These are phyloP conservation scores for Botrytis squamosa DNA, from an alignment of 2,329 filamentous ascomycete species.

Conservation along the genomic window DNA sequence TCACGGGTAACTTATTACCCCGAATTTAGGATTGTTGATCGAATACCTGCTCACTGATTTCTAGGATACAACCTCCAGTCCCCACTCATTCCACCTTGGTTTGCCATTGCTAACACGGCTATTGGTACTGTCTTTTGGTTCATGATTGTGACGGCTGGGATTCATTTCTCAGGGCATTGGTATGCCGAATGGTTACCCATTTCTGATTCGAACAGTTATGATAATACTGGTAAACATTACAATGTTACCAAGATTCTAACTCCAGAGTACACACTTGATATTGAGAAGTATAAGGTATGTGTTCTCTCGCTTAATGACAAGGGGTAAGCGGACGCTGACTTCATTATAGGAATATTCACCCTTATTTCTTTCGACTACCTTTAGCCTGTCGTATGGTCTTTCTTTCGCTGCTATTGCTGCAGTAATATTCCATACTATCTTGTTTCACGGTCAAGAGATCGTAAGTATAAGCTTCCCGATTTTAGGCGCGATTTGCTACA, in stretches of 20 bases:
- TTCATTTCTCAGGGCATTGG: slow-evolving; percentile 70
- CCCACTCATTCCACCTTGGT: slow-evolving; percentile 65
- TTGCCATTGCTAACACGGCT: slow-evolving; percentile 70
- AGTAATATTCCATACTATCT: slow-evolving; percentile 63
- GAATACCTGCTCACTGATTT: neutral
- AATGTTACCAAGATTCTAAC: slow-evolving; percentile 63
- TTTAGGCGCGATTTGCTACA: neutral
- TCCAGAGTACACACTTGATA: slow-evolving; percentile 67
- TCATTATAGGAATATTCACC: slow-evolving; percentile 71
- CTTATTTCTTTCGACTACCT: slow-evolving; percentile 70
- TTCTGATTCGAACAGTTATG: slow-evolving; percentile 59
- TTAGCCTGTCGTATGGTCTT: slow-evolving; percentile 67
- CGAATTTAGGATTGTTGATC: slow-evolving; percentile 40
- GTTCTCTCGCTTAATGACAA: slow-evolving; percentile 60
- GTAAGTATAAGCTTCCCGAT: slow-evolving; percentile 33
- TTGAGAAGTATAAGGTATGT: slow-evolving; percentile 60
- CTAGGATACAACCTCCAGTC: slow-evolving; percentile 24
- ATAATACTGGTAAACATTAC: slow-evolving; percentile 62
- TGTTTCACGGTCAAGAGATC: slow-evolving; percentile 67
- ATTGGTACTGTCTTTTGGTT: slow-evolving; percentile 67
- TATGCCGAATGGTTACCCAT: slow-evolving; percentile 63
- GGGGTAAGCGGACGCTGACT: neutral
- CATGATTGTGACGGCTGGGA: slow-evolving; percentile 53
- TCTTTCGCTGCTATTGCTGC: slow-evolving; percentile 71
- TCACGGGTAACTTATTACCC: slow-evolving; percentile 34